Base-by-base conservation (phyloP, 169 alveolate species). In the Eimeria sp. region DNA sequence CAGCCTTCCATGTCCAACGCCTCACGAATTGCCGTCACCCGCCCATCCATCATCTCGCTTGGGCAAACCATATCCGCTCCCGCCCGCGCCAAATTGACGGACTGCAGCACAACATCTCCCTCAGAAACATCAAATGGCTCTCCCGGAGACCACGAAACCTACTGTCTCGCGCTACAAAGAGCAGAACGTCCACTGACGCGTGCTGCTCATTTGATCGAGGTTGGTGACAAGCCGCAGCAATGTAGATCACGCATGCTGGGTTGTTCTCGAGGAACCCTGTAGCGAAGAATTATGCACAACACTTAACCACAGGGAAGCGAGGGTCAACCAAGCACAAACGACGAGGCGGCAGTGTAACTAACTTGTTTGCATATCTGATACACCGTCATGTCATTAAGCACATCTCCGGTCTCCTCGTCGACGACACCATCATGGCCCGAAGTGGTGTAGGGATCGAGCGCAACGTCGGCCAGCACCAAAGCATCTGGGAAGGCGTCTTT, bases 51-150 rank as follows among this genome's bases (percentile, higher is more conserved):
- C 98, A 98, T 98, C 94, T 98, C 99, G 92, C 98, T 97, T 40
- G 99, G 99, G 58, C 98, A 97, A 13, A 98, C 98, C 72, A 98
- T 97, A 76, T 98, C 98, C 57, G 99, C 98, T 47, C 99, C 99
- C 54, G 97, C 95, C 80, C 97, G 84, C 27, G 98, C 99, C 95
- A 97, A 96, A 43, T 97, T 93, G 51, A 98, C 86, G 47, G 99
- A 97, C 96, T 97, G 83, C 30, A 47, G 67, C 83, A 49, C 58
- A 51, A 57, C 47, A 61, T 4, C 61, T 67, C 92, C 30, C 58
- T 30, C 58, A 45, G 54, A 82, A 47, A 51, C 65, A 40, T 43
- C 7, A 51, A n/a, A 49, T 54, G 18, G 51, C 45, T 11, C 51
- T 11, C 54, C 30, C 65, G 4, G 40, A 34, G 34, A 25, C 45